Evolutionary conservation across 2,329 filamentous ascomycete species (phyloP).

Genomic region (Fusarium nurragi): DNA sequence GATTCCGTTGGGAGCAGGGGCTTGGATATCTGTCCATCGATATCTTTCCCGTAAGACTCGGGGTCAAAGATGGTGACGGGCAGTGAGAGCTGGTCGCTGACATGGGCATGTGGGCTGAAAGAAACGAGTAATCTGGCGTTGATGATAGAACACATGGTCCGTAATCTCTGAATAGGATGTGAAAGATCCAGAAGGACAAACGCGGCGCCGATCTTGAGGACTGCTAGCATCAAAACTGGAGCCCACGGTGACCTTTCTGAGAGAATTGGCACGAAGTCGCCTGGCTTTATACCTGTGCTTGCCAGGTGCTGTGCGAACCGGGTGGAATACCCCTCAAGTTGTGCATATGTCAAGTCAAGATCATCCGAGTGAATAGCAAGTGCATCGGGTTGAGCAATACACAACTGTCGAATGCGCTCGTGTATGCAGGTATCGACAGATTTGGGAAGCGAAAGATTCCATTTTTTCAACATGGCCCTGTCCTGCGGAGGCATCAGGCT

Average conservation of each 20-base stretch:
- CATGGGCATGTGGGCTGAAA: not conserved
- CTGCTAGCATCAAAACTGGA: not conserved
- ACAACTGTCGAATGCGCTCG: not conserved
- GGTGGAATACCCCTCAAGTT: not conserved
- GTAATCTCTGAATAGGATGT: not conserved
- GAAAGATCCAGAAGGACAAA: conserved; percentile 1
- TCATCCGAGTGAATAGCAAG: not conserved
- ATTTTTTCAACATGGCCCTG: not conserved
- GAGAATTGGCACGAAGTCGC: not conserved
- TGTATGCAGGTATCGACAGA: not conserved
- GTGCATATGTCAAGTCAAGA: not conserved
- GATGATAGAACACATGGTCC: not conserved
- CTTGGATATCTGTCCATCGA: fast-evolving
- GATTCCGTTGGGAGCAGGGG: fast-evolving
- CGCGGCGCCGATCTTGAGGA: not conserved
- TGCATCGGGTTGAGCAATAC: not conserved
- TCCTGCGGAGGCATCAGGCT: not conserved
- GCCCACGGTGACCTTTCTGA: not conserved
- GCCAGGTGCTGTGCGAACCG: not conserved
- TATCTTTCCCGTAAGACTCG: fast-evolving
- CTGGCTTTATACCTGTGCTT: not conserved
- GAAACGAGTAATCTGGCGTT: not conserved
- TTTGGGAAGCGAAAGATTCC: not conserved
- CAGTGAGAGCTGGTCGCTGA: not conserved
- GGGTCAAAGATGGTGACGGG: not conserved